Base-by-base conservation (phyloP, 306 rosid species). In the Rubus idaeus region DNA sequence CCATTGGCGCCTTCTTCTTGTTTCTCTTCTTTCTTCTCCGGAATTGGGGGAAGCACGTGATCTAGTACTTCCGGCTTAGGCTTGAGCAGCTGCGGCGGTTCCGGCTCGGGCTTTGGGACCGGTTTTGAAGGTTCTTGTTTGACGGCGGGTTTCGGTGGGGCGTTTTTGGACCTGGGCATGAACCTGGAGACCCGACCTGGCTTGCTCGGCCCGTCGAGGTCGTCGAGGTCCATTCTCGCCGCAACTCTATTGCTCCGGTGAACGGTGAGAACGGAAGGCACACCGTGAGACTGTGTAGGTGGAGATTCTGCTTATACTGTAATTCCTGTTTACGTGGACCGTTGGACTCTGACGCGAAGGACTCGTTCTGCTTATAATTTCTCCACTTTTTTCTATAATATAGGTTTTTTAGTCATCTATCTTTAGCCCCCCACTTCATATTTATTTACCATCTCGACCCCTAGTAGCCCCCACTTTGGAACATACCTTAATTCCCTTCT, bases 141-240 rank as follows among this genome's bases (percentile, higher is more conserved):
- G 65, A 11, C 49, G 47, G 40, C 55, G 82, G 77, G 81, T 18
- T 73, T 82, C 14, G 79, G 83, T 0, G 69, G 46, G 69, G 69
- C 69, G 47, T 64, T 37, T 39, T 64, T 64, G 69, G 46, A 64
- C 5, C 69, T 46, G 23, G 69, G 69, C 12, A 89, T 91, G 73
- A 89, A 95, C 78, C 80, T 78, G 68, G 89, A 79, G 69, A 76
- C 66, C 46, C 98, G 86, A 52, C 93, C 51, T 50, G 91, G 84
- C 62, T 79, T 76, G 82, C 20, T 52, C 37, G 88, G 88, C 18
- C 23, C 84, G 30, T 85, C 97, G 20, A 94, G 58, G 78, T 89
- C 97, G 78, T 90, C 98, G 10, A 92, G 75, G 83, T 95, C 96
- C 98, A 94, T 94, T 12, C n/a, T 82, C 11, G 74, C 47, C 21